Evolutionary conservation across 305 asterid genomes (phyloP).

Genomic region (Fraxinus ornus): DNA sequence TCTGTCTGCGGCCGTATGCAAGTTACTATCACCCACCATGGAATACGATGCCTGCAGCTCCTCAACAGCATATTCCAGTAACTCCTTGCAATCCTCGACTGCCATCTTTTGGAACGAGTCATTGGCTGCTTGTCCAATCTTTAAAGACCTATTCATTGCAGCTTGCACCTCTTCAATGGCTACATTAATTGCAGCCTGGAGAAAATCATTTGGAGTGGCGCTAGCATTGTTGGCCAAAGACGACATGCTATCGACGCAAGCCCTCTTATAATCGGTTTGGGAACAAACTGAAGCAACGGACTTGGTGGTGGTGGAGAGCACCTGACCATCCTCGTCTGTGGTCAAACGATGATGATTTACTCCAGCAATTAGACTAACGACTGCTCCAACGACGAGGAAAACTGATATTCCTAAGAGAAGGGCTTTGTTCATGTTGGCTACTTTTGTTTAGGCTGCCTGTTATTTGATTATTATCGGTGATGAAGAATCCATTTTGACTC

Average conservation of each 20-base stretch:
- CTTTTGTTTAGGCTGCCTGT: background rate
- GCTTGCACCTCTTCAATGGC: conserved; percentile 32
- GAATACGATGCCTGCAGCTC: conserved; percentile 45
- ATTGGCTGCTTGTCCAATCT: conserved; percentile 26
- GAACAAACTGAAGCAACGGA: conserved; percentile 33
- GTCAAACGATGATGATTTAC: conserved; percentile 2
- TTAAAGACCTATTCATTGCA: conserved; percentile 22
- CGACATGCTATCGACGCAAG: conserved; percentile 32
- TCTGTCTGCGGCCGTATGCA: conserved; percentile 22
- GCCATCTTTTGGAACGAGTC: conserved; percentile 45
- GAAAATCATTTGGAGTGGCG: conserved; percentile 39
- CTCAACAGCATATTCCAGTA: conserved; percentile 31
- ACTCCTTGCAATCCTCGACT: conserved; percentile 39
- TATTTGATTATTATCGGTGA: background rate
- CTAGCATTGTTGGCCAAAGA: conserved; percentile 32
- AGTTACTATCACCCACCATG: conserved; percentile 26
- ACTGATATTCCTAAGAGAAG: conserved; percentile 20
- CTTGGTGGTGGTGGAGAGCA: conserved; percentile 26
- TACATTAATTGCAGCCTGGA: conserved; percentile 27
- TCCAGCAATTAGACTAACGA: conserved; percentile 18
- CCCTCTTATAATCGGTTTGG: conserved; percentile 29
- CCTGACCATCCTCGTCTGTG: conserved; percentile 1
- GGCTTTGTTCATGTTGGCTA: conserved; percentile 25
- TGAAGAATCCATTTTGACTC: background rate
- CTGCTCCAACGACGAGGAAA: conserved; percentile 29